A percentile compares a stretch with the other conserved stretches of the same genome.
Evolutionary conservation across 2,329 filamentous ascomycete genomes (phyloP).

Genomic region (Fusarium continuum): DNA sequence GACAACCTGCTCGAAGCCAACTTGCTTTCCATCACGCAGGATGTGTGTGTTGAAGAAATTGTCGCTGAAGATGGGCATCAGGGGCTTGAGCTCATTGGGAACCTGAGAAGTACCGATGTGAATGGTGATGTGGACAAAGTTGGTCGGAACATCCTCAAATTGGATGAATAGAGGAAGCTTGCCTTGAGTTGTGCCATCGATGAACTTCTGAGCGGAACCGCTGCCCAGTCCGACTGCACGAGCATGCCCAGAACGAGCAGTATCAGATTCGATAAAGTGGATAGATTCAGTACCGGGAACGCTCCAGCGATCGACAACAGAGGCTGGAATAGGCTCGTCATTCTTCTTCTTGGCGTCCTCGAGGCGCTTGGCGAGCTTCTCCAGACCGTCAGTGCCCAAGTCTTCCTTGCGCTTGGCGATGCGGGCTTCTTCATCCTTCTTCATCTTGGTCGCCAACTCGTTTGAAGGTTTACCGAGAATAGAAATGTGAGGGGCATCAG

Average conservation of each 20-base stretch:
- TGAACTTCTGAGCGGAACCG: constrained; percentile 76
- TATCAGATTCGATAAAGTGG: constrained; percentile 89
- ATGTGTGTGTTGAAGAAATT: constrained; percentile 97
- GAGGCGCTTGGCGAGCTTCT: constrained; percentile 76
- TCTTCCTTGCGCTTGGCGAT: constrained; percentile 80
- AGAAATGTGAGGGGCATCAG: constrained; percentile 85
- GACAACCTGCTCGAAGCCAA: constrained; percentile 93
- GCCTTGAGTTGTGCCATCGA: constrained; percentile 72
- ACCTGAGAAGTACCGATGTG: constrained; percentile 81
- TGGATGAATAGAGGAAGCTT: constrained; percentile 89
- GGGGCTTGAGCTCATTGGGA: constrained; percentile 82
- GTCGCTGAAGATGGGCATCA: constrained; percentile 84
- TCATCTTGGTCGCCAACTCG: constrained; percentile 80
- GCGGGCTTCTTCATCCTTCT: constrained; percentile 80
- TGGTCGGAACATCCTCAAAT: constrained; percentile 92
- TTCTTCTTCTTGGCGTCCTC: constrained; percentile 89
- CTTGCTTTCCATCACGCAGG: constrained; percentile 74
- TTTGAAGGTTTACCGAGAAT: constrained; percentile 88
- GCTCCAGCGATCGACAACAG: constrained; percentile 81
- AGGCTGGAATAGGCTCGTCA: constrained; percentile 82
- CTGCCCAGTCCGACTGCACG: constrained; percentile 72
- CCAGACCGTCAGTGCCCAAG: constrained; percentile 83
- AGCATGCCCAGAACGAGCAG: constrained; percentile 83
- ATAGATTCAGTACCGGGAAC: constrained; percentile 91
- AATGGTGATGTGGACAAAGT: constrained; percentile 87